Evolutionary conservation across 2,329 filamentous ascomycete species (phyloP).

Genomic region (Clarireedia homoeocarpa): DNA sequence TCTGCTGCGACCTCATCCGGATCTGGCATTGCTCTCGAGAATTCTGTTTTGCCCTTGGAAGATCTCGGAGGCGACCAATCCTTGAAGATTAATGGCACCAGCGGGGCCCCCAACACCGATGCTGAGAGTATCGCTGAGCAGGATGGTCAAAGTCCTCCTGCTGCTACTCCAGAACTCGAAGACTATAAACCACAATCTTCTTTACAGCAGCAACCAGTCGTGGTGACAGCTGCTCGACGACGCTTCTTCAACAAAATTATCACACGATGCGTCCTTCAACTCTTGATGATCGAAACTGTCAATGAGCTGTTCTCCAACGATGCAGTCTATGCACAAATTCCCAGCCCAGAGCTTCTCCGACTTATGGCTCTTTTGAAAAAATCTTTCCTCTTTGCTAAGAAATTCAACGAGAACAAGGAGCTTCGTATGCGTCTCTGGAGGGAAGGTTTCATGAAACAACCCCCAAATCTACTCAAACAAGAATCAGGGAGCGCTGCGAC

Average conservation of each 20-base stretch:
- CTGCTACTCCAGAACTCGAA: slow-evolving; percentile 40
- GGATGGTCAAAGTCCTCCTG: slow-evolving; percentile 23
- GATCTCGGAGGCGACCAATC: slow-evolving; percentile 40
- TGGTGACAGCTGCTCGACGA: slow-evolving; percentile 85
- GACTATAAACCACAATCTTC: slow-evolving; percentile 76
- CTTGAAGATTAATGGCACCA: slow-evolving; percentile 52
- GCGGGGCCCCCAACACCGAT: slow-evolving; percentile 30
- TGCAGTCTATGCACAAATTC: slow-evolving; percentile 87
- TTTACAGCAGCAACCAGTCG: slow-evolving; percentile 79
- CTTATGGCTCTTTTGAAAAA: slow-evolving; percentile 94
- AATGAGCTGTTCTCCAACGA: slow-evolving; percentile 98
- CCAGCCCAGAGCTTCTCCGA: slow-evolving; percentile 78
- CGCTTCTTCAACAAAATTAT: slow-evolving; percentile 99
- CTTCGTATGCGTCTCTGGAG: slow-evolving; percentile 89
- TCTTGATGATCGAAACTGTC: slow-evolving; percentile 99
- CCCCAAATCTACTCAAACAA: slow-evolving; percentile 94
- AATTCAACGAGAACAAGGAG: slow-evolving; percentile 97
- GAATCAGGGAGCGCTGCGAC: slow-evolving; percentile 88
- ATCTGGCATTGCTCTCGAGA: slow-evolving; percentile 44
- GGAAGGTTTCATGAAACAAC: slow-evolving; percentile 99
- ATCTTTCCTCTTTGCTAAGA: slow-evolving; percentile 91
- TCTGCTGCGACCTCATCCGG: slow-evolving; percentile 60
- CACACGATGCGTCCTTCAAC: slow-evolving; percentile 91
- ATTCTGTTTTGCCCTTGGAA: slow-evolving; percentile 32
- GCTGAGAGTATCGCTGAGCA: slow-evolving; percentile 26